Base-by-base conservation (phyloP, 148 eudicot species). In the Rhododendron ovatum region DNA sequence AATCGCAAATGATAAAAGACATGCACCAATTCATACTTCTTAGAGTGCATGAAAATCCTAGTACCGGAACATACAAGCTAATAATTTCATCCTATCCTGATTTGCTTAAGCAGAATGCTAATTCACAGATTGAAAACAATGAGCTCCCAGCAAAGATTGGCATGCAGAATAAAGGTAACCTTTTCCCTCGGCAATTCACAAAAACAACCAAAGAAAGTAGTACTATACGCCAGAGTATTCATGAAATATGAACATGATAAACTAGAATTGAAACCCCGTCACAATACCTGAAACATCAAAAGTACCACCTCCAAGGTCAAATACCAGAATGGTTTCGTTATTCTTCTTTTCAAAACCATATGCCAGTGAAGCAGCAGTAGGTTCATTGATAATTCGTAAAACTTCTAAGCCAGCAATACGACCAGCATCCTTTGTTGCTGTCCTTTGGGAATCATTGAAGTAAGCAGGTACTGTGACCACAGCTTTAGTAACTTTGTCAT, bases 281-380 rank as follows among this genome's bases (percentile, higher is more conserved):
- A 83, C 7, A 61, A 53, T 93, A 96, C 99, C 99, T 93, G 99
- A 97, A 86, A 97, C 99, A 90, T 97, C 99, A 91, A 97, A 97
- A 48, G 99, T 97, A 80, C 99, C 99, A 90, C 99, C 99, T 85
- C 99, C 99, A 87, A 96, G 99, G 90, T 96, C 99, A 90, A 96
- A 96, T 15, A 96, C 99, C 78, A 96, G 89, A 48, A 96, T 96
- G 65, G 98, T 96, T 86, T 97, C 98, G 80, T 97, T 95, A 88
- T 91, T 95, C 89, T 97, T 95, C 96, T 90, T 97, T 84, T 97
- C 98, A 90, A 97, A 97, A n/a, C 99, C 99, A 92, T 95, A 95
- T 24, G 99, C 99, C 88, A 97, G 88, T 10, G 98, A 95, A 3
- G 99, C 99, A 80, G 98, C 99, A 41, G 99, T 97, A 13, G 99